Base-by-base conservation (phyloP, 2,329 filamentous ascomycete species). In the Sarocladiaceae sp. region DNA sequence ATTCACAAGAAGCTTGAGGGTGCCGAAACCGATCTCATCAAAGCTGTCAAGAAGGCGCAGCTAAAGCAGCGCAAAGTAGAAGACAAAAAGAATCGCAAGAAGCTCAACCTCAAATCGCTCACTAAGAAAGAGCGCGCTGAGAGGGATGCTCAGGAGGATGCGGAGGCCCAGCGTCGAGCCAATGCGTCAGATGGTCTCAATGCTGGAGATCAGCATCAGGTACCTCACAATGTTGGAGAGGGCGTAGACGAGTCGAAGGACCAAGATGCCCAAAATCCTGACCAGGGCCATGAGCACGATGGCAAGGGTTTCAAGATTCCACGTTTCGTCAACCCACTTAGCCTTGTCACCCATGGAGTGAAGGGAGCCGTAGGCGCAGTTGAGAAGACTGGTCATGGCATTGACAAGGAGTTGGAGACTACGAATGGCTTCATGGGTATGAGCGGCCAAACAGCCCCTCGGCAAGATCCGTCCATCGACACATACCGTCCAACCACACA, bases 21-120 rank as follows among this genome's bases (percentile, higher is more conserved):
- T 8, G 93, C 93, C 1, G 87, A 97, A 68, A 97, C 90, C 0
- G 83, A 90, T 20, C 73, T 99, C 36, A 88, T 99, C 59, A 86
- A 84, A 54, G 77, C 77, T 42, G 92, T 89, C 52, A 92, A 91
- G 63, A 90, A 86, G 64, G 84, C 83, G 13, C 84, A 97, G 59
- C 71, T 87, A n/a, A 87, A 93, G 64, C 76, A 83, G 61, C 65
- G 77, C 52, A 76, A 77, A 50, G 80, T 81, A 49, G 80, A 82
- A 6, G 86, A 84, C 37, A 91, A 88, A 64, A 79, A 79, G 57
- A 71, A 74, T 1, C 81, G 84, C n/a, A 80, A 75, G 53, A 69
- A 76, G 44, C 63, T 69, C 26, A 77, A 75, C 53, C 67, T 71
- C 25, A 77, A 77, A 52, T 69, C 72, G 0, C 66, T 76, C 17